Base-by-base conservation (phyloP, 257 asterid genomes). In the Prunella vulgaris region DNA sequence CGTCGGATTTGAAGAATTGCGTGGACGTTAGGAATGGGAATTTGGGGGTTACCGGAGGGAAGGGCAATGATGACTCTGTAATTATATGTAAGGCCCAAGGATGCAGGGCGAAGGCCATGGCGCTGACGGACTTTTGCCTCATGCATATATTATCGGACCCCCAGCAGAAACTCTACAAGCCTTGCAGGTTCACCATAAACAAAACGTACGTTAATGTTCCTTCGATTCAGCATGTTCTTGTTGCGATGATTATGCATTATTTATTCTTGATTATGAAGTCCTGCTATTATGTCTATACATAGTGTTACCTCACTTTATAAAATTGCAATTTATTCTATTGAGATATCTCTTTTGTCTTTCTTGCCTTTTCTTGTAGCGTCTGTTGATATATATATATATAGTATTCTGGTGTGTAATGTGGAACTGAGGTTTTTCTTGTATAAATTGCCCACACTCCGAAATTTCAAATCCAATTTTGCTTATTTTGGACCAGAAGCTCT, bases 21-120 rank as follows among this genome's bases (percentile, higher is more conserved):
- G 76, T 18, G 40, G 81, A n/a, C 69, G 71, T 51, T 56, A 7
- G 84, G 56, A 65, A 70, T 51, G 52, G 63, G 42, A 61, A 52
- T 61, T 57, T 42, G 60, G 69, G 69, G 72, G 69, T 28, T 12
- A 8, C 17, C 7, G 64, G 7, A 44, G 61, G 68, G 20, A 66
- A 30, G 27, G 33, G 3, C 15, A 68, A 35, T 13, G 5, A 52
- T 18, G 38, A 37, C 20, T 30, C n/a, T 32, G 66, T 24, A 2
- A 78, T 32, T 64, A 78, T 76, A 70, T 86, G 93, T 64, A 82
- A 71, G 9, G 80, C 78, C 30, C 86, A 78, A 8, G 78, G 82
- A n/a, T 86, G 89, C 74, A 83, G 80, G 80, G 76, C 78, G 13
- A 82, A 82, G 74, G 88, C 88, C 7, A 88, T 85, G 95, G 87